Base-by-base conservation (phyloP, 352 stramenopile genomes). In the Pythium inflatum region DNA sequence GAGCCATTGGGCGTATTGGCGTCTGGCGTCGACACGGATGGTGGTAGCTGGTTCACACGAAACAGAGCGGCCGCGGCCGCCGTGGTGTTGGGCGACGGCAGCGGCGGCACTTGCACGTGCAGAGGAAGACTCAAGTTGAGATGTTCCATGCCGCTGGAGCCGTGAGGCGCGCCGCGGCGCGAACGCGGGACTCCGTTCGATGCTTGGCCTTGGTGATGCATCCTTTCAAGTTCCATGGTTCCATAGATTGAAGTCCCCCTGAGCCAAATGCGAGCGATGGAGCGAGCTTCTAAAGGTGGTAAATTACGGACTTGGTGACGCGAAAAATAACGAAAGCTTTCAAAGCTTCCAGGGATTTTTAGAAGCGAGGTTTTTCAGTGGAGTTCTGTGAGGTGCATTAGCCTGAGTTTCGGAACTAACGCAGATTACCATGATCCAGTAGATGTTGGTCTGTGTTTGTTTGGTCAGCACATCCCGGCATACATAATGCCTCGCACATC, bases 41-140 rank as follows among this genome's bases (percentile, higher is more conserved):
- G n/a, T 28, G 41, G 50, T 1, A 62, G 24, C 34, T 55, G 24
- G 54, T 57, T 67, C 4, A 65, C 66, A 54, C 62, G 71, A 60
- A 75, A 75, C 41, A 72, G 57, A 38, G 57, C 50, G 25, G 58
- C 25, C 16, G 66, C 63, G 38, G 66, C 66, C 22, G 54, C 60
- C 16, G 68, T 62, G 12, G 68, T 64, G 49, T 34, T 51, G 45
- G 46, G 60, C 45, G 60, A 67, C 48, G 60, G 46, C 46, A 67
- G 38, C 11, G 60, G 60, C 60, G 45, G 58, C 31, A 57, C 43
- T 5, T 57, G 58, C 43, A 57, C 43, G 45, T 55, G 43, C n/a
- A 63, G 56, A 24, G 38, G 56, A 24, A 54, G 38, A 36, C 54
- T 62, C 54, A 62, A 36, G 24, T 62, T 62, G 20, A 62, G 54